Evolutionary conservation across 75 land plant genomes (phyloP), one percentile per base, ranked within the genome.

Genomic region (Ceratopteris richardii): DNA sequence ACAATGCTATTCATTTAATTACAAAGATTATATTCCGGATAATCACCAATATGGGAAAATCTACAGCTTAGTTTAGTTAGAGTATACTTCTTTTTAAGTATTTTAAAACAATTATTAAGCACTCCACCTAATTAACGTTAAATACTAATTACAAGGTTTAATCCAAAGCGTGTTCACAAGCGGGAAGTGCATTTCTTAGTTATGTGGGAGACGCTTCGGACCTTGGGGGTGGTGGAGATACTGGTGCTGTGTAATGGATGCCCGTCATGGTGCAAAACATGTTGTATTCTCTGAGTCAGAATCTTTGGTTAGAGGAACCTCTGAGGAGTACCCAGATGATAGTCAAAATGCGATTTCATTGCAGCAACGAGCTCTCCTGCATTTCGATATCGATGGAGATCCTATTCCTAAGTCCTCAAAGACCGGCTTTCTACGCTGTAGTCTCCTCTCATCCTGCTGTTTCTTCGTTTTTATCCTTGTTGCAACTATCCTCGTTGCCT

Each of bases 401-500:
- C 17, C 50, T 9, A 33, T 9, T 5, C 12, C 50, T 14, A 6
- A 6, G 18, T 17, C 22, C 22, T 46, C 14, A n/a, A n/a, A 21
- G 3, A 6, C 4, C 17, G 3, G 22, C 3, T 2, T 5, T 18
- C 17, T n/a, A 5, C 50, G 14, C 3, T 17, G 18, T 14, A 23
- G 54, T 26, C 5, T 60, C 62, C 25, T 44, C 9, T 1, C 6
- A 20, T 21, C 43, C 17, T 60, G 62, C 28, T 43, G 39, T 29
- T 2, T 1, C 24, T 21, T 21, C 46, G 1, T 25, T 4, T 42
- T 60, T 48, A 41, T 60, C 28, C 46, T 60, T 18, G 26, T 60
- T 16, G 62, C 13, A 39, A 48, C 62, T 40, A 21, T 60, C 46
- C 28, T 60, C 13, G 23, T 60, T 43, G 62, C 24, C 1, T 43